Evolutionary conservation across 768 basidiomycete genomes (phyloP).

Genomic region (Kwoniella sp.): DNA sequence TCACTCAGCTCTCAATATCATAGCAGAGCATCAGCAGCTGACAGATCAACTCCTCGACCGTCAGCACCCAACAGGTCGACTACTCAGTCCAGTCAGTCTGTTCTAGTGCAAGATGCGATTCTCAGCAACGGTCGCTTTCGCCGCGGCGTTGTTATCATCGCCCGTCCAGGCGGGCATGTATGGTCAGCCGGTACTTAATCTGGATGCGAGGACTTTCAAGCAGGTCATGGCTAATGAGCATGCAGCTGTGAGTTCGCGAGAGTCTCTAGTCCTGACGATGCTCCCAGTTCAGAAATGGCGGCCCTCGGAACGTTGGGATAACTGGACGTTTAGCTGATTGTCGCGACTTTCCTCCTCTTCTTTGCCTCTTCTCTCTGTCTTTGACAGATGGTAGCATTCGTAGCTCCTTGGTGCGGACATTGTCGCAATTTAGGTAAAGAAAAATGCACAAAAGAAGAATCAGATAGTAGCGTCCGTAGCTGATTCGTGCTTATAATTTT

Average conservation of each 20-base stretch:
- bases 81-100: no score
- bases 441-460: no score
- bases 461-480: slow-evolving; percentile 83
- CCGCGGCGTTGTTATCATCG: slow-evolving; percentile 11
- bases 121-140: slow-evolving; percentile 2
- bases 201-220: slow-evolving; percentile 49
- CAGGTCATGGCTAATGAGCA: slow-evolving; percentile 47
- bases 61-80: no score
- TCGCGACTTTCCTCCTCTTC: neutral
- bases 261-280: no score
- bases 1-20: no score
- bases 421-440: slow-evolving; percentile 79
- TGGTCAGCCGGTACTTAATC: slow-evolving; percentile 45
- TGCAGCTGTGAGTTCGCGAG: slow-evolving; percentile 37
- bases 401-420: slow-evolving; percentile 88
- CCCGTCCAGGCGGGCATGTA: slow-evolving; percentile 43
- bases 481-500: slow-evolving; percentile 86
- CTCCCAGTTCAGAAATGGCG: no score
- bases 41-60: no score
- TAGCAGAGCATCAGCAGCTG: no score
- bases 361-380: neutral
- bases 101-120: slow-evolving; percentile 9
- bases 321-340: no score
- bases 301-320: neutral
- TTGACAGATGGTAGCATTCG: slow-evolving; percentile 72